These are phyloP conservation scores for Ballota nigra DNA, from an alignment of 257 asterid genomes.

Conservation along the genomic window DNA sequence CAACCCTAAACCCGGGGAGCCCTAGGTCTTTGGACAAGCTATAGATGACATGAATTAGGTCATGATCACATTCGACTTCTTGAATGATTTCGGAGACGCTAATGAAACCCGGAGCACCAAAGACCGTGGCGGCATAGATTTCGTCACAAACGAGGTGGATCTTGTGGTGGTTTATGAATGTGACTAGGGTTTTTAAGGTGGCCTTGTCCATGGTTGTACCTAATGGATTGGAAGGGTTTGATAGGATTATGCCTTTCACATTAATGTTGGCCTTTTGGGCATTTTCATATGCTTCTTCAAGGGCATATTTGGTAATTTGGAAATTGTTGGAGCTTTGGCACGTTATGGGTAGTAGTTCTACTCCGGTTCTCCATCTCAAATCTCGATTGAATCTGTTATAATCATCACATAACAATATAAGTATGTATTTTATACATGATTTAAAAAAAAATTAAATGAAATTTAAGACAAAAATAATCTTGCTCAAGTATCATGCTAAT, in stretches of 20 bases:
- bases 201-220: constrained; percentile 57
- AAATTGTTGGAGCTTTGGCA: constrained; percentile 64
- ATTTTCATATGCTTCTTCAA: constrained; percentile 53
- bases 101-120: constrained; percentile 32
- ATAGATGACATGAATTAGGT: constrained; percentile 54
- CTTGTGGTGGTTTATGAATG: constrained; percentile 43
- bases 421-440: not conserved
- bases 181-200: constrained; percentile 37
- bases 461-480: not conserved
- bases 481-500: no score
- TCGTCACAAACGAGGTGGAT: constrained; percentile 89
- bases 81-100: constrained; percentile 56
- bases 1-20: constrained; percentile 77
- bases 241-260: constrained; percentile 63
- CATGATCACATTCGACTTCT: constrained; percentile 40
- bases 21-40: constrained; percentile 87
- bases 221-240: constrained; percentile 81
- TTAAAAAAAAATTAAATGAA: not conserved
- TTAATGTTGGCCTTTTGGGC: constrained; percentile 49
- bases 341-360: constrained; percentile 49
- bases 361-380: constrained; percentile 82
- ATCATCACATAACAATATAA: not conserved
- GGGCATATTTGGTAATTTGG: constrained; percentile 50
- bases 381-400: constrained; percentile 71
- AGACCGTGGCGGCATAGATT: constrained; percentile 62